These are phyloP conservation scores for Ganoderma resinaceum DNA, from an alignment of 1,284 basidiomycete species.

Conservation along the genomic window DNA sequence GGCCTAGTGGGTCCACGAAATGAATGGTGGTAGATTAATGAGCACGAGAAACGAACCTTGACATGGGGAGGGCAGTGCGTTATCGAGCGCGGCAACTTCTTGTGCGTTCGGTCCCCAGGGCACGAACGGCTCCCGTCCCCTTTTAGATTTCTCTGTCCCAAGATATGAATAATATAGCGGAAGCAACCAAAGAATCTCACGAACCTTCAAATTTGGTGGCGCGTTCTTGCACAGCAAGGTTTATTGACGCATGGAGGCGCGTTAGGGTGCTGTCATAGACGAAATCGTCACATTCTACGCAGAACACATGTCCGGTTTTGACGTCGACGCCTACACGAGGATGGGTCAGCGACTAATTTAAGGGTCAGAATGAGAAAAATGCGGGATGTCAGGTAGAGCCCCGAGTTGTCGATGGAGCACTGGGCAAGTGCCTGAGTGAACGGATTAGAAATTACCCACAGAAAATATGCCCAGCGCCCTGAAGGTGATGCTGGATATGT, in stretches of 20 bases:
- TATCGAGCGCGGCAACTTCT: constrained; percentile 47
- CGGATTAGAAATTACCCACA: constrained; percentile 55
- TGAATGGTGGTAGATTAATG: background rate
- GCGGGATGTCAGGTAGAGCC: background rate
- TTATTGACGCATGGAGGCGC: constrained; percentile 44
- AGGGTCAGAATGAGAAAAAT: background rate
- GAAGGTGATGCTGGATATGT: constrained; percentile 65
- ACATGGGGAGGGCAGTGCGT: constrained; percentile 57
- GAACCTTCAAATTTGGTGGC: constrained; percentile 55
- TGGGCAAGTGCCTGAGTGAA: constrained; percentile 4
- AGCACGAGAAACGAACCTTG: constrained; percentile 53
- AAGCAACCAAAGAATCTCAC: constrained; percentile 3
- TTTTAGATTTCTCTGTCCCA: constrained; percentile 36
- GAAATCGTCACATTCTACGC: constrained; percentile 64
- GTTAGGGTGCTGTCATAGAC: constrained; percentile 57
- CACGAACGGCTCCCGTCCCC: constrained; percentile 50
- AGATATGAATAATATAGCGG: background rate
- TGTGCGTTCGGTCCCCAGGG: constrained; percentile 50
- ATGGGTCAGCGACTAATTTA: constrained; percentile 11
- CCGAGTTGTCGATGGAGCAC: constrained; percentile 13
- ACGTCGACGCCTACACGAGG: constrained; percentile 58
- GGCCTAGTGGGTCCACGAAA: constrained; percentile 52
- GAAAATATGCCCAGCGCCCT: constrained; percentile 65
- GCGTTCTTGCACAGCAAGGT: constrained; percentile 57
- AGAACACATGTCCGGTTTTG: constrained; percentile 64